A percentile compares a stretch with the other conserved stretches of the same genome.
These are phyloP conservation scores for Aspergillus fischeri DNA, from an alignment of 2,329 filamentous ascomycete species.

Conservation along the genomic window DNA sequence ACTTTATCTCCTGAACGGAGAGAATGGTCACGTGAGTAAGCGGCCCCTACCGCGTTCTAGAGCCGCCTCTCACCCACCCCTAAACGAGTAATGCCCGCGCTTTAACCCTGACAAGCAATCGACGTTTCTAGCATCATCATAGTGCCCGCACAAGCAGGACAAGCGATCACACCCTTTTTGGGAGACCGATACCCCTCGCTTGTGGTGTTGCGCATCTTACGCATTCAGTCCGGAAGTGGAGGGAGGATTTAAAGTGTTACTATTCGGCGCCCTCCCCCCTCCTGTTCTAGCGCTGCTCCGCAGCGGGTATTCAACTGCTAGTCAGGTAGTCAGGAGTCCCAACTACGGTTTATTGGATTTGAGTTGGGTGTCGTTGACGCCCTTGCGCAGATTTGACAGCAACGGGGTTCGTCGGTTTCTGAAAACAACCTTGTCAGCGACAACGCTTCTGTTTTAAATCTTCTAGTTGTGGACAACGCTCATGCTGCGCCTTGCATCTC, in stretches of 20 bases:
- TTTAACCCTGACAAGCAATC: constrained; percentile 12
- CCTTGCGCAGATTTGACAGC: constrained; percentile 13
- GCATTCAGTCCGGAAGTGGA: constrained; percentile 3
- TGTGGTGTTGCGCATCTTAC: background rate
- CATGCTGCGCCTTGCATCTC: constrained; percentile 33
- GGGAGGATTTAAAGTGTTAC: constrained; percentile 1
- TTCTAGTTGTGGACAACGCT: constrained; percentile 14
- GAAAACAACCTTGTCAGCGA: background rate
- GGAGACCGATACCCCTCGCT: background rate
- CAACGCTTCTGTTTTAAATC: background rate
- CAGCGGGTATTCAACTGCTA: constrained; percentile 18
- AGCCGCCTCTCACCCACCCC: constrained; percentile 15
- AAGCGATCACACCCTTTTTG: background rate
- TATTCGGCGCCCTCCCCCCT: constrained; percentile 10
- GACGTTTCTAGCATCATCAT: background rate
- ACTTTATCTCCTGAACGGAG: background rate
- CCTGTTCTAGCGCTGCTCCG: constrained; percentile 18
- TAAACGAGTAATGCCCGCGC: constrained; percentile 8
- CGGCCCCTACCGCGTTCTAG: constrained; percentile 19
- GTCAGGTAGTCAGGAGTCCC: constrained; percentile 19
- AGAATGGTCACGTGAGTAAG: constrained; percentile 10
- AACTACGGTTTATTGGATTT: constrained; percentile 3
- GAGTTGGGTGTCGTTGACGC: constrained; percentile 17
- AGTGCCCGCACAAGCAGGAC: background rate
- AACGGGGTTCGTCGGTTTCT: constrained; percentile 9